Base-by-base conservation (phyloP, 2,329 filamentous ascomycete species). In the Sporothrix humicola region DNA sequence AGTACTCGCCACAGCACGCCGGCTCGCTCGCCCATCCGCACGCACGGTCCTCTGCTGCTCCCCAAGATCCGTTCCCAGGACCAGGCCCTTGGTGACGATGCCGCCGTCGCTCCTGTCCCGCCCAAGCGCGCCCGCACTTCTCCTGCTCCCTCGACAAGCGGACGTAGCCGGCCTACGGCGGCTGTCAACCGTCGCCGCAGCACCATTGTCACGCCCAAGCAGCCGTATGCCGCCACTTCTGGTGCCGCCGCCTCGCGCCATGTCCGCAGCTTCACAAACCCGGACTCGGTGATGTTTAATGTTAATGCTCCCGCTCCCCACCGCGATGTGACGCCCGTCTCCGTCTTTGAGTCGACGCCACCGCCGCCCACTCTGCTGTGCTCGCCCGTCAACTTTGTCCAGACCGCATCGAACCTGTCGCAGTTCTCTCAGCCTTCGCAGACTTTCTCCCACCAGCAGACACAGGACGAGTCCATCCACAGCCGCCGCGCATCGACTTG, bases 1-100 rank as follows among this genome's bases (percentile, higher is more conserved):
- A 81, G 88, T 83, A 92, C 91, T 23, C 86, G 88, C 77, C 85
- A 89, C 78, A 92, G 90, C 71, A 94, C 92, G 13, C 92, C 93
- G 54, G 83, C 86, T 56, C 84, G 86, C 76, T 92, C 92, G 48
- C 92, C 93, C 74, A 88, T 95, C 77, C 88, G 91, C 75, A 91
- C 93, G 75, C 91, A 94, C 83, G 93, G 93, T 71, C 93, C 93
- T 70, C 85, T 93, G 68, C 85, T 97, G 74, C 86, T 97, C 46
- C 94, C 94, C 79, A 96, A 94, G 87, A 95, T 97, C 83, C 89
- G 94, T 75, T 89, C 89, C 56, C 94, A 96, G 83, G 94, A 97
- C 83, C 92, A 95, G 82, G 87, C 91, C 75, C 88, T 94, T 75
- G 89, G 91, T 6, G 88, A 88, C 56, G 84, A 84, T 54, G 84